Evolutionary conservation across 1,139 yeast genomes (phyloP), one percentile per base, ranked within the genome.

Genomic region (Oligophagozyma castellii): DNA sequence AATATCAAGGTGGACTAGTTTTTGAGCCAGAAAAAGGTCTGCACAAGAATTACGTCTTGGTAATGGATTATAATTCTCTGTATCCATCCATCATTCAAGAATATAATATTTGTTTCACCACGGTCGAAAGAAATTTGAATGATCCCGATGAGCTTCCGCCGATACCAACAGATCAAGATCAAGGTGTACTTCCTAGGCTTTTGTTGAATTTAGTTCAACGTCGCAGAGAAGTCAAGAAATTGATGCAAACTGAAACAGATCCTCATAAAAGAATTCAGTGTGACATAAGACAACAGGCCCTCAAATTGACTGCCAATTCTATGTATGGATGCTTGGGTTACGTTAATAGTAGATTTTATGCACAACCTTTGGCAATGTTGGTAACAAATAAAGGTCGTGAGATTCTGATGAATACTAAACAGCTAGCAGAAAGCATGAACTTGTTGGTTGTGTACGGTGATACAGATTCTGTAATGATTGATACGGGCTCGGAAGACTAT

Each of bases 251-350:
- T 42, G 76, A 86, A 14, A 66, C 67, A 29, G 71, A 76, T 19
- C 61, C 72, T 0, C 61, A 65, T 32, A 81, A 79, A 40, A 67
- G 59, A 33, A 73, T 76, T 0, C 94, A 86, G 50, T 84, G 79
- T 63, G 98, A 92, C 55, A 84, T 84, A 48, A 83, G 86, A 48
- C 98, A 92, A 55, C 93, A 80, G 50, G 98, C 98, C 0, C 68
- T 92, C 50, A 92, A 92, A 53, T 66, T 92, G 48, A 92, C 98
- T 2, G 99, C 99, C 12, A 92, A 92, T 56, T 89, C 98, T 18
- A 89, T 92, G 96, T 92, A 92, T 58, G 99, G 99, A 51, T 92
- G 98, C 68, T 67, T 92, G 44, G 99, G 98, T 40, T 86, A 76
- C 53, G 78, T 79, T 7, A 70, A 78, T 45, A 84, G 96, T 14